phyloP scores from a whole-genome alignment of 257 asterid genomes.

The Henckelia pumila region DNA sequence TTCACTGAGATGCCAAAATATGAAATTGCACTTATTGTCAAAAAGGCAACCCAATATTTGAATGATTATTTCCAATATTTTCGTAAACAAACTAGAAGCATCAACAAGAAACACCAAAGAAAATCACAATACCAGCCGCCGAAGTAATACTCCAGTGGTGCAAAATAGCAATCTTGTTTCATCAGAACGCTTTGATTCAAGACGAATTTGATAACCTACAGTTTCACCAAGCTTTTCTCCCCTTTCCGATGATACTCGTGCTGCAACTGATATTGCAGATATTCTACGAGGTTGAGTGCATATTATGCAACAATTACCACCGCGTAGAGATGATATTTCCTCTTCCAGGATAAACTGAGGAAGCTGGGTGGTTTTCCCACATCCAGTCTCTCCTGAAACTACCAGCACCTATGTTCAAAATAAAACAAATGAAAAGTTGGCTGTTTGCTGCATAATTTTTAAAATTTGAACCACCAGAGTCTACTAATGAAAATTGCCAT shows the following conservation, averaged over 20 bases:
- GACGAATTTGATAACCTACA: slow-evolving; percentile 92
- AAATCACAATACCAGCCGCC: slow-evolving; percentile 63
- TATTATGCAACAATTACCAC: slow-evolving; percentile 79
- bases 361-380: slow-evolving; percentile 98
- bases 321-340: slow-evolving; percentile 73
- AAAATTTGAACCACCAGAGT: not conserved
- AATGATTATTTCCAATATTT: slow-evolving; percentile 13
- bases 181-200: slow-evolving; percentile 79
- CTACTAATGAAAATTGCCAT: not conserved
- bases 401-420: slow-evolving; percentile 63
- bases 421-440: slow-evolving; percentile 20
- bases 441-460: slow-evolving; percentile 13
- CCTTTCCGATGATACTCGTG: slow-evolving; percentile 85
- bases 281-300: slow-evolving; percentile 98
- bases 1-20: slow-evolving; percentile 1
- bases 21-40: slow-evolving; percentile 8
- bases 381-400: slow-evolving; percentile 99
- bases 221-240: slow-evolving; percentile 92
- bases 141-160: slow-evolving; percentile 93
- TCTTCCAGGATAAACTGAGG: slow-evolving; percentile 96
- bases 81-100: slow-evolving; percentile 17
- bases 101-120: slow-evolving; percentile 16
- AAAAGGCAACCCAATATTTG: slow-evolving; percentile 7
- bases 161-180: slow-evolving; percentile 88
- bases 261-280: slow-evolving; percentile 96